Evolutionary conservation across 306 rosid species (phyloP).

Genomic region (Oemleria cerasiformis): DNA sequence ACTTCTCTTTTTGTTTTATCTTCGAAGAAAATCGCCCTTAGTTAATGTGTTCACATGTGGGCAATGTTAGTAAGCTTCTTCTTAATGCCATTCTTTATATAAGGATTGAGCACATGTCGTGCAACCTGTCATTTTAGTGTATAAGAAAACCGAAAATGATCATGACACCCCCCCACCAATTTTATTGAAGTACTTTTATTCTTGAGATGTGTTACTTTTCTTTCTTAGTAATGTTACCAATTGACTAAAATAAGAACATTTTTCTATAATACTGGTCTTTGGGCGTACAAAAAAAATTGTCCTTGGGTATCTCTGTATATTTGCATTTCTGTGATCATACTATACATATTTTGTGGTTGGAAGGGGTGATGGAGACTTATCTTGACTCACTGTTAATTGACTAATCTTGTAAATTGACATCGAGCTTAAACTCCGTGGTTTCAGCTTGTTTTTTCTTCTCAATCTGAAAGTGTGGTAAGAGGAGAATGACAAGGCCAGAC

Average conservation of each 20-base stretch:
- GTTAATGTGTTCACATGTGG: not conserved
- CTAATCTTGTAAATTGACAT: not conserved
- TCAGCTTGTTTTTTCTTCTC: not conserved
- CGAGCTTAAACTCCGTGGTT: not conserved
- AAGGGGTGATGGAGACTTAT: not conserved
- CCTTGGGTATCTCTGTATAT: not conserved
- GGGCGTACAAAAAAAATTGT: not conserved
- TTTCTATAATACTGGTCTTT: not conserved
- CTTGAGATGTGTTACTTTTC: not conserved
- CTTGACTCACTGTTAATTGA: not conserved
- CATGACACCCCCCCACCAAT: not conserved
- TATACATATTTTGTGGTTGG: not conserved
- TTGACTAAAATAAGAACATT: not conserved
- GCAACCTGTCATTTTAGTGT: not conserved
- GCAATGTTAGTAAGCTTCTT: not conserved
- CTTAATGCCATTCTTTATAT: not conserved
- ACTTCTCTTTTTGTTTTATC: too few species aligned
- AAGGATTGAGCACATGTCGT: not conserved
- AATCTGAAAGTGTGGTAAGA: not conserved
- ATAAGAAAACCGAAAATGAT: not conserved
- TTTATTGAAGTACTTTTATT: not conserved
- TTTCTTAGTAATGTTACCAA: not conserved
- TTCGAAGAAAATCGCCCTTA: too few species aligned
- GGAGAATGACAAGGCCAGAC: not conserved
- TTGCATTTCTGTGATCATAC: not conserved